Evolutionary conservation across 2,329 filamentous ascomycete species (phyloP), one percentile per base, ranked within the genome.

Genomic region (Raffaelea albimanens): DNA sequence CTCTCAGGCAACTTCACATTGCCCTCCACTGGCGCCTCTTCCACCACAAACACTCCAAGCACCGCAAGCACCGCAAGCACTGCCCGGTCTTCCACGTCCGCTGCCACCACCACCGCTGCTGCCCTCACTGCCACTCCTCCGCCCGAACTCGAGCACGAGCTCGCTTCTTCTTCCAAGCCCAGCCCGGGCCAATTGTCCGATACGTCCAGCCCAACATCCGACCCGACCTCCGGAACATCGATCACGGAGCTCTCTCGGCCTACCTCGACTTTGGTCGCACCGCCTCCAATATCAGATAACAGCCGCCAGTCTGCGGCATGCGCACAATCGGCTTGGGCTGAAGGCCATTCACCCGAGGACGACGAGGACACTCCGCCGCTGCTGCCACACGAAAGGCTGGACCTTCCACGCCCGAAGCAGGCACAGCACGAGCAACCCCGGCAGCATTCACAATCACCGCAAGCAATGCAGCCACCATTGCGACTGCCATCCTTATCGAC

Each of bases 361-460:
- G 43, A 14, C 22, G 44, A 45, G 20, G 44, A 36, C 48, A 56
- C 56, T 50, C 57, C 58, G 39, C 63, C 60, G 61, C 64, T 65
- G 52, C 59, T 65, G 50, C 58, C 63, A 58, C 63, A 67, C 58
- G 65, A 68, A 62, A 65, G 60, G 58, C 53, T 59, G 52, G 63
- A 58, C 55, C 54, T 57, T 52, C 34, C 49, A 29, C 59, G 53
- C 54, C 55, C 55, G 58, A 58, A 51, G 55, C 58, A 57, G 46
- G 56, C 58, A 49, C 10, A n/a, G 21, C 33, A 61, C 49, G 57
- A 61, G 49, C 34, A 38, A 16, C 34, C 5, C 8, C 34, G 38
- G 11, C 19, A 44, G 11, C 14, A 19, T 31, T 7, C 38, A 25
- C 19, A 22, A 36, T 14, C 18, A 20, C 25, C 33, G 21, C n/a